Percentiles rank a stretch among this genome's conserved stretches.
Conservation (phyloP, 441 rosid species). For the Erysimum pusillum region DNA sequence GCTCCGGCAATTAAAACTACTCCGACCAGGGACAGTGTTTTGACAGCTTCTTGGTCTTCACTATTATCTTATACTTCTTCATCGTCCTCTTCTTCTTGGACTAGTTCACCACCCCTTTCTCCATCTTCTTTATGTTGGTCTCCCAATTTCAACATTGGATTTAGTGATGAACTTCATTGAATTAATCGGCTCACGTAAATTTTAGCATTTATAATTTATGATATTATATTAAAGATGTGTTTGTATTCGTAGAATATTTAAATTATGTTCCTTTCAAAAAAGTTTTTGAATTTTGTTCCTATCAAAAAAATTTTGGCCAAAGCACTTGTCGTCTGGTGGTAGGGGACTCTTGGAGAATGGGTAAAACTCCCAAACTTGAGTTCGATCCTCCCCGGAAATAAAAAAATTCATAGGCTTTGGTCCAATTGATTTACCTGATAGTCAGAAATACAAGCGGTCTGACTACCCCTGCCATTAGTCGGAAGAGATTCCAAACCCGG, state of each 20-base stretch:
- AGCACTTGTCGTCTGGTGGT: no score
- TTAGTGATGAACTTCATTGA: slow-evolving; percentile 25
- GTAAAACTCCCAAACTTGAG: no score
- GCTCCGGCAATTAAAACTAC: slow-evolving; percentile 67
- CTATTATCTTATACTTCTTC: slow-evolving; percentile 43
- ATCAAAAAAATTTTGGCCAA: no score
- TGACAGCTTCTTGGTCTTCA: slow-evolving; percentile 42
- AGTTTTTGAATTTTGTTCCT: no score
- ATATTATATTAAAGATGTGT: background rate
- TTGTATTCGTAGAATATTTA: background rate
- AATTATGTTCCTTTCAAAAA: no score
- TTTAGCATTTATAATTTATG: slow-evolving; percentile 3
- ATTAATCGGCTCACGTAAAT: background rate
- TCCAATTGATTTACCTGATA: no score
- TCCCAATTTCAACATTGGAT: slow-evolving; percentile 34
- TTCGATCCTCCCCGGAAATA: no score
- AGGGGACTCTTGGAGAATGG: no score
- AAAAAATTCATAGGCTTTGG: no score
- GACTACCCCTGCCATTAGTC: no score
- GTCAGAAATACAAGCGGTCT: no score
- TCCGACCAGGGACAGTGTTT: slow-evolving; percentile 27
- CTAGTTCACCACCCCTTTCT: slow-evolving; percentile 62
- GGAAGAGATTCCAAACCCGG: no score
- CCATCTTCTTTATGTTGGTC: slow-evolving; percentile 64
- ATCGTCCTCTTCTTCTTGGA: slow-evolving; percentile 50